Base-by-base conservation (phyloP, 1,284 basidiomycete species). In the Apiotrichum mycotoxinovorans region DNA sequence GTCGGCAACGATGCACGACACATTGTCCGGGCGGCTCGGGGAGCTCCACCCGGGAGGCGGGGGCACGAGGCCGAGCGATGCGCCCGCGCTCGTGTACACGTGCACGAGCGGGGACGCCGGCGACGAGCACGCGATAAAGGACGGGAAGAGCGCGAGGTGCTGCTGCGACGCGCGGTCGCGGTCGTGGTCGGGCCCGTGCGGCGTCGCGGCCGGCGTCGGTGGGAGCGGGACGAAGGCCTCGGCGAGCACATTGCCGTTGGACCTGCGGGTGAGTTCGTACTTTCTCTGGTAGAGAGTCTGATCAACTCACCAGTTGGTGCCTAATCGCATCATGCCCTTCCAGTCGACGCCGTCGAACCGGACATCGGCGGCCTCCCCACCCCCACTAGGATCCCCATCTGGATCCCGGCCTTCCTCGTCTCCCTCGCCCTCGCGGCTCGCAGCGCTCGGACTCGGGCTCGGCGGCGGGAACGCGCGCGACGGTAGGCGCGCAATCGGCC, bases 1-100 rank as follows among this genome's bases (percentile, higher is more conserved):
- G 56, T 78, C 76, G 0, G 71, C 72, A 15, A 66, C 70, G 14
- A 78, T 70, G 1, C 69, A 67, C 1, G 74, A 72, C 18, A 78
- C 68, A 37, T 67, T 65, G 51, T 78, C 75, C 0, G 76, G 76
- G 35, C 71, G 65, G 26, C 55, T 51, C 0, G 75, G 75, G 0
- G 67, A 70, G 4, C 73, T 75, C 76, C 76, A 78, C 0, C 75
- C 72, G 1, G 75, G 76, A 0, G 76, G 76, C 8, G 76, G 76
- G 4, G 76, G 76, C 1, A 78, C 70, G 34, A 78, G 65, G 30
- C 75, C 75, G 0, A 78, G 56, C 2, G 71, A 60, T 2, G 54
- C 30, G 5, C 62, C 41, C 14, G 56, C 40, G 4, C 44, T 17
- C 3, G 49, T 41, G 50, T 76, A 67, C 1, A 75, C 69, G 51